These are phyloP conservation scores for Penicillium sp. DNA, from an alignment of 2,329 filamentous ascomycete species.

Conservation along the genomic window DNA sequence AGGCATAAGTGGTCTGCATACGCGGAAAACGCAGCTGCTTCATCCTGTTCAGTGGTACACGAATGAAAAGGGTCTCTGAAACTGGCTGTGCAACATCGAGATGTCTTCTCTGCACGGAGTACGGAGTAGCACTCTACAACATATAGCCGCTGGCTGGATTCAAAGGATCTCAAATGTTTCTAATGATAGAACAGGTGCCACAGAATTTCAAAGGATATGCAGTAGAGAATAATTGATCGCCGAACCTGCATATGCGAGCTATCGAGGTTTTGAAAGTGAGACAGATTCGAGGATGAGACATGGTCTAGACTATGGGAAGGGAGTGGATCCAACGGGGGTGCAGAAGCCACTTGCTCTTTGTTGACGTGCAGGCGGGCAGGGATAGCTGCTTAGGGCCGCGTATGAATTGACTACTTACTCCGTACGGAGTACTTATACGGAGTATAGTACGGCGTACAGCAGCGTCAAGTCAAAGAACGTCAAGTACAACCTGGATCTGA, in stretches of 20 bases:
- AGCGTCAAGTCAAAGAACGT: too few relatives aligned
- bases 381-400: not conserved
- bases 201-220: not conserved
- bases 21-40: not conserved
- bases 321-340: slow-evolving; percentile 6
- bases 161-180: not conserved
- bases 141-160: not conserved
- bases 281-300: slow-evolving; percentile 5
- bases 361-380: slow-evolving; percentile 2
- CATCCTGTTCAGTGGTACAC: not conserved
- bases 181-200: not conserved
- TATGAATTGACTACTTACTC: not conserved
- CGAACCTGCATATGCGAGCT: not conserved
- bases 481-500: too few relatives aligned
- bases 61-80: not conserved
- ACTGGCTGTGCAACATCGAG: not conserved
- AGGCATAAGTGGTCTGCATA: too few relatives aligned
- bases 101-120: not conserved
- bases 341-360: slow-evolving; percentile 5
- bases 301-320: not conserved
- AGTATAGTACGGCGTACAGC: not conserved
- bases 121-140: not conserved
- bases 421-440: not conserved
- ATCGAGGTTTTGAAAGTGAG: slow-evolving; percentile 1
- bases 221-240: not conserved